These are phyloP conservation scores for Nicotiana knightiana DNA, from an alignment of 257 asterid species.

Conservation along the genomic window DNA sequence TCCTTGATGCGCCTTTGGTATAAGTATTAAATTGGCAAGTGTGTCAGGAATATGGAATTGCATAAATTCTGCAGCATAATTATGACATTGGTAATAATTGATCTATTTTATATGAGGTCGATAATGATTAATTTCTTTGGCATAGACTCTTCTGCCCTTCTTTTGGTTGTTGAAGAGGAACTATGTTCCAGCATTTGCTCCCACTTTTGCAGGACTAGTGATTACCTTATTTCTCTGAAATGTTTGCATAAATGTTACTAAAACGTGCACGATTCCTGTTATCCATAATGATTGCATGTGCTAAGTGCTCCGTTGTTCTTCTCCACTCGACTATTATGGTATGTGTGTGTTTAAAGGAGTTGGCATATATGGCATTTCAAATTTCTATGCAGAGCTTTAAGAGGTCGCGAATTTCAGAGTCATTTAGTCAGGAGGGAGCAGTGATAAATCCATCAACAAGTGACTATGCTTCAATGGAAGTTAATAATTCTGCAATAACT, in stretches of 20 bases:
- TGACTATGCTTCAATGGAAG: conserved; percentile 71
- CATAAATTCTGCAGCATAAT: too few relatives aligned
- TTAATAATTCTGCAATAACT: conserved; percentile 40
- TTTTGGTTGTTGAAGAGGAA: too few relatives aligned
- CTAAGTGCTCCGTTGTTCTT: neutral
- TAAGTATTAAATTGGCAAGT: too few relatives aligned
- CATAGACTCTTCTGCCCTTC: too few relatives aligned
- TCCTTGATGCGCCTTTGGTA: too few relatives aligned
- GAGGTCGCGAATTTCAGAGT: conserved; percentile 71
- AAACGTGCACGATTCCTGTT: neutral
- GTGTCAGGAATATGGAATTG: too few relatives aligned
- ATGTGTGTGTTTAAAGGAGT: neutral
- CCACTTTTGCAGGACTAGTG: too few relatives aligned
- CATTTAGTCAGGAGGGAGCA: conserved; percentile 68
- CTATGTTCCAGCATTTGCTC: too few relatives aligned
- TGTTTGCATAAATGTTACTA: neutral
- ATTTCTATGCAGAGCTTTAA: conserved; percentile 57
- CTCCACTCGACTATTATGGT: neutral
- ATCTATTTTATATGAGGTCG: too few relatives aligned
- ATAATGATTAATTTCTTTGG: too few relatives aligned
- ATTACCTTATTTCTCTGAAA: too few relatives aligned
- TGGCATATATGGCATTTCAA: neutral
- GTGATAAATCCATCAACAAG: conserved; percentile 61
- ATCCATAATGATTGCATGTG: neutral
- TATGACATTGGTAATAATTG: too few relatives aligned